Conservation (phyloP, 352 stramenopile species). For the Pythium monospermum region DNA sequence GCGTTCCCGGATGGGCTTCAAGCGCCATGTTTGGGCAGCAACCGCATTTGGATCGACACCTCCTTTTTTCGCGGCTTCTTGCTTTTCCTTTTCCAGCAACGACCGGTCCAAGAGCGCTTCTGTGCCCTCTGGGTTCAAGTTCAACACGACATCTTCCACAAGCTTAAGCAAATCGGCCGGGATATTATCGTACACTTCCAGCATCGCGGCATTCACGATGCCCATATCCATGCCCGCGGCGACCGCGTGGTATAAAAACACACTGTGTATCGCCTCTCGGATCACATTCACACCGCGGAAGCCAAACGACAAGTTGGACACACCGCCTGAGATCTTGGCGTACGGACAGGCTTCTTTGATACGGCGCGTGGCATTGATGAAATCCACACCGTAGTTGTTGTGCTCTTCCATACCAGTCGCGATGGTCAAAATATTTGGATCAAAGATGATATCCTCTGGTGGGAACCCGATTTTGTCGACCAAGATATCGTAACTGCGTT, state of each 20-base stretch:
- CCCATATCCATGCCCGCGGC: slow-evolving; percentile 98
- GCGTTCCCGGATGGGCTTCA: slow-evolving; percentile 87
- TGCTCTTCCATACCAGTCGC: slow-evolving; percentile 97
- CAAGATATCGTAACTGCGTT: slow-evolving; percentile 97
- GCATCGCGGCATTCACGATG: slow-evolving; percentile 94
- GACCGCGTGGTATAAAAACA: slow-evolving; percentile 96
- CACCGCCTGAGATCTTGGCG: slow-evolving; percentile 94
- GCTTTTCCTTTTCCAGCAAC: slow-evolving; percentile 78
- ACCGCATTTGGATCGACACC: slow-evolving; percentile 37
- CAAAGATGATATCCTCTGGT: slow-evolving; percentile 97
- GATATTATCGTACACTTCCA: slow-evolving; percentile 86
- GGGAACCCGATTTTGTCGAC: slow-evolving; percentile 93
- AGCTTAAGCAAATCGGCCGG: slow-evolving; percentile 81
- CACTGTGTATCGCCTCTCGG: slow-evolving; percentile 94
- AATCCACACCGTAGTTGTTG: slow-evolving; percentile 97
- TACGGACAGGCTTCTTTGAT: slow-evolving; percentile 97
- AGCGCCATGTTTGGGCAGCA: slow-evolving; percentile 87
- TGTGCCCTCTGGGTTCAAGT: slow-evolving; percentile 84
- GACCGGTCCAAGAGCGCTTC: slow-evolving; percentile 91
- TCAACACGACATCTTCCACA: slow-evolving; percentile 94
- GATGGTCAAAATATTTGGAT: slow-evolving; percentile 97
- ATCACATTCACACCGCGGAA: slow-evolving; percentile 98
- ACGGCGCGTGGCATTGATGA: slow-evolving; percentile 92
- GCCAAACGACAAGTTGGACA: slow-evolving; percentile 96
- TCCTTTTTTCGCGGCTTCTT: slow-evolving; percentile 83